Percentiles rank a stretch among this genome's conserved stretches.
phyloP scores from a whole-genome alignment of 148 eudicot genomes.

The Rhododendron griersonianum region DNA sequence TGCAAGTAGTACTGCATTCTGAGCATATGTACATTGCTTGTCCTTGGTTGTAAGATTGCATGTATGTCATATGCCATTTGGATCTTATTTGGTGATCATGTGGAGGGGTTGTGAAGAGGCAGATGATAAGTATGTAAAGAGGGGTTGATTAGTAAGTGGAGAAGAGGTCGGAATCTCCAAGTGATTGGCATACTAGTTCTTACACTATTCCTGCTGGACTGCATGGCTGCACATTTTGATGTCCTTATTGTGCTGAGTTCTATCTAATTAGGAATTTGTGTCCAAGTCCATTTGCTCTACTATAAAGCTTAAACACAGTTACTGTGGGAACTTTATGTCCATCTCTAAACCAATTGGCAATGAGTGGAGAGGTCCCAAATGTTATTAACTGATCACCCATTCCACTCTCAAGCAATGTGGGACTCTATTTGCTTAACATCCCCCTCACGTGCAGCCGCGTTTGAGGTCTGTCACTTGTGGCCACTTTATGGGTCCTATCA shows the following conservation, averaged over 20 bases:
- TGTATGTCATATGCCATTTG: too few species aligned
- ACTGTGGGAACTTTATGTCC: too few species aligned
- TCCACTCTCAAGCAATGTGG: too few species aligned
- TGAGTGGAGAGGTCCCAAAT: too few species aligned
- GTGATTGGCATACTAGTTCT: background rate
- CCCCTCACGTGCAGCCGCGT: too few species aligned
- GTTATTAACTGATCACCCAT: too few species aligned
- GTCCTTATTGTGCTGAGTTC: background rate
- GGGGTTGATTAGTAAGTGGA: background rate
- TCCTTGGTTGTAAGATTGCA: background rate
- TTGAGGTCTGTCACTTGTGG: background rate
- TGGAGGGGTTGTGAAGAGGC: background rate
- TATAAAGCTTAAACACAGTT: background rate
- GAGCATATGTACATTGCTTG: background rate
- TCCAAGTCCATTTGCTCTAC: slow-evolving; percentile 1
- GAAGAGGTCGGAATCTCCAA: background rate
- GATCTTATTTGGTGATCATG: background rate
- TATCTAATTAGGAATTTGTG: background rate
- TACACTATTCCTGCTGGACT: background rate
- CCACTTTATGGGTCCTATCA: too few species aligned
- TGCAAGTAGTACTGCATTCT: background rate
- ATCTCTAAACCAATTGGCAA: too few species aligned
- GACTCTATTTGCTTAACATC: too few species aligned
- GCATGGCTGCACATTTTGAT: background rate
- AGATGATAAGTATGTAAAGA: background rate